Percentiles rank a stretch among this genome's conserved stretches.
Conservation (phyloP, 2,329 filamentous ascomycete species). For the Hirsutella rhossiliensis region DNA sequence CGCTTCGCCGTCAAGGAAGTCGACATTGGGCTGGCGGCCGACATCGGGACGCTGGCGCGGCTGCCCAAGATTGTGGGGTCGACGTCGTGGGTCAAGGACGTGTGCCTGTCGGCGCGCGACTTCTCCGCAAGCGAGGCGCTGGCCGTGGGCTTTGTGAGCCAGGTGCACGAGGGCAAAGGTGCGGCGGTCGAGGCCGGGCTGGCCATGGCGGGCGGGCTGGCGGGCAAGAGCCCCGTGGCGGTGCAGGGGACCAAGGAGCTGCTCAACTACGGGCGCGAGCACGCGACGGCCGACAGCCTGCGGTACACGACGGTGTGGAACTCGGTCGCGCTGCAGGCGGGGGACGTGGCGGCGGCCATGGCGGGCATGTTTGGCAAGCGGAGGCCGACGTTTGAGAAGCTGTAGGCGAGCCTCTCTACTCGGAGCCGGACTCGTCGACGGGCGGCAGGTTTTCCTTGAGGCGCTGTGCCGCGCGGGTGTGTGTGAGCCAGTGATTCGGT, state of each 20-base stretch:
- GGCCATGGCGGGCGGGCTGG: conserved; percentile 52
- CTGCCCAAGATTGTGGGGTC: conserved; percentile 63
- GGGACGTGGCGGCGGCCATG: conserved; percentile 64
- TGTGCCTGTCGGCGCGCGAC: conserved; percentile 57
- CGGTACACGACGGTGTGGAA: conserved; percentile 87
- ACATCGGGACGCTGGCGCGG: conserved; percentile 63
- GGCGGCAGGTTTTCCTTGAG: conserved; percentile 40
- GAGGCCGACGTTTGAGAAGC: conserved; percentile 73
- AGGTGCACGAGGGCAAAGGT: conserved; percentile 50
- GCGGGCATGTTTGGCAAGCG: conserved; percentile 66
- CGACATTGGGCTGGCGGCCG: conserved; percentile 69
- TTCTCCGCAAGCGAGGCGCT: conserved; percentile 60
- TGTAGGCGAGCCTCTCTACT: conserved; percentile 39
- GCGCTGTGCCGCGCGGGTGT: conserved; percentile 27
- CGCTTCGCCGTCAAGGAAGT: conserved; percentile 68
- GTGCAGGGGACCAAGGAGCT: conserved; percentile 82
- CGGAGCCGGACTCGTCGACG: conserved; percentile 39
- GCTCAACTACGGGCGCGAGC: conserved; percentile 70
- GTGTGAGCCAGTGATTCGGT: not conserved
- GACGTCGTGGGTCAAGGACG: conserved; percentile 68
- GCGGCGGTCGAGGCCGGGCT: conserved; percentile 51
- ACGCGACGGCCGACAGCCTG: conserved; percentile 64
- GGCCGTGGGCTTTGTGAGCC: conserved; percentile 57
- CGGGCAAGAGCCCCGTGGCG: conserved; percentile 75
- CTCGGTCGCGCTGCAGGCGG: conserved; percentile 65